Evolutionary conservation across 2,329 filamentous ascomycete species (phyloP), one percentile per base, ranked within the genome.

Genomic region (Penicillium sp.): DNA sequence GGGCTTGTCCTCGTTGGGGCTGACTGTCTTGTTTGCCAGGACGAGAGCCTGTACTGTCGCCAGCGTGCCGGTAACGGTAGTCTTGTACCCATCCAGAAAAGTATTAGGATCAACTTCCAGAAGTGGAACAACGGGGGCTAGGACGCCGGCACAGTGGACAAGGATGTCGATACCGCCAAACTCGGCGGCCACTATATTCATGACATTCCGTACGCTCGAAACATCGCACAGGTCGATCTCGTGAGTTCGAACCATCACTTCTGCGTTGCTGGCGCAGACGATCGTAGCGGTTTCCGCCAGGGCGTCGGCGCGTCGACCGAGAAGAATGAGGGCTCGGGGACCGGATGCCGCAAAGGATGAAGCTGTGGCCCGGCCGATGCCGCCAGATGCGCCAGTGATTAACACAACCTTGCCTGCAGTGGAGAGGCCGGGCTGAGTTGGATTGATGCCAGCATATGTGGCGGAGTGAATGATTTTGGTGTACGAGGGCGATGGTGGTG

Each of bases 131-230:
- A 57, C 50, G n/a, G 59, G 59, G 23, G 53, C 57, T 16, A 59
- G 46, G 19, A 53, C 29, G 21, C 53, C 59, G 4, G 59, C 59
- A 49, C 53, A 56, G 50, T 56, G 53, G 21, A 61, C 26, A 8
- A 61, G 27, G 29, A 59, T 52, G 37, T 61, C 53, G 26, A 61
- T 57, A n/a, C 50, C 46, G 13, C 53, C 53, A 42, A 61, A 57
- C n/a, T 53, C 56, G 6, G 53, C 37, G 31, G 50, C 57, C n/a
- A 52, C 56, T 43, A 53, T 51, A 13, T 44, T 46, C 23, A 53
- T 57, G 27, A 16, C 19, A 8, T 44, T 7, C n/a, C 35, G 35
- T 39, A 39, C 35, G 8, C 35, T 19, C 0, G n/a, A 39, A 39
- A 4, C 9, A 39, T 39, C 35, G n/a, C 35, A 39, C 4, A 39